Conservation (phyloP, 345 rosid species). For the Sisymbrium irio region DNA sequence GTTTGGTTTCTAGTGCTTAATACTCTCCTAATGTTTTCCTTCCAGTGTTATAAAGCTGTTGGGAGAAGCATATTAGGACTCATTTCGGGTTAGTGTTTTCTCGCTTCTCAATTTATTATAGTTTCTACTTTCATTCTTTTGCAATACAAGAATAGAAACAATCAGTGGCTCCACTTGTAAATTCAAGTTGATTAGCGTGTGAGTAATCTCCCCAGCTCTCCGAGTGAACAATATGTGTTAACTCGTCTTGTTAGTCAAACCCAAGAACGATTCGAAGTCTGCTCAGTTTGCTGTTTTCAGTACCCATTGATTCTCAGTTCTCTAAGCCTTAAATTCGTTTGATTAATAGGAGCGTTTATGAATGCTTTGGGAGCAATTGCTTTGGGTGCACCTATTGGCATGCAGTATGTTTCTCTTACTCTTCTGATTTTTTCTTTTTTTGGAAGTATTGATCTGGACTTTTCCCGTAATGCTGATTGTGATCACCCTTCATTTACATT, state of each 20-base stretch:
- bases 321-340: constrained; percentile 1
- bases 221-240: not conserved
- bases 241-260: not conserved
- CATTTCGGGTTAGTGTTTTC: constrained; percentile 57
- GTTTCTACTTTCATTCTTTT: not conserved
- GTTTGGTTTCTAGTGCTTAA: not conserved
- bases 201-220: not conserved
- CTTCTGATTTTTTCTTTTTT: not conserved
- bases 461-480: not conserved
- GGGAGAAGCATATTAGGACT: constrained; percentile 59
- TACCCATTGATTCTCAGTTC: not conserved
- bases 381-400: constrained; percentile 80
- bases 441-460: not conserved
- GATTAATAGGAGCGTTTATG: constrained; percentile 57
- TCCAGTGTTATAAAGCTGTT: constrained; percentile 65
- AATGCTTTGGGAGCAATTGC: constrained; percentile 78
- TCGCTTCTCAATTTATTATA: not conserved
- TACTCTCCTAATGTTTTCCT: not conserved
- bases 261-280: not conserved
- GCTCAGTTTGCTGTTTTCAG: not conserved
- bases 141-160: not conserved
- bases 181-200: not conserved
- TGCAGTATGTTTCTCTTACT: constrained; percentile 49
- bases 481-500: not conserved
- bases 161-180: not conserved